Base-by-base conservation (phyloP, 306 rosid species). In the Citrullus mucosospermus region DNA sequence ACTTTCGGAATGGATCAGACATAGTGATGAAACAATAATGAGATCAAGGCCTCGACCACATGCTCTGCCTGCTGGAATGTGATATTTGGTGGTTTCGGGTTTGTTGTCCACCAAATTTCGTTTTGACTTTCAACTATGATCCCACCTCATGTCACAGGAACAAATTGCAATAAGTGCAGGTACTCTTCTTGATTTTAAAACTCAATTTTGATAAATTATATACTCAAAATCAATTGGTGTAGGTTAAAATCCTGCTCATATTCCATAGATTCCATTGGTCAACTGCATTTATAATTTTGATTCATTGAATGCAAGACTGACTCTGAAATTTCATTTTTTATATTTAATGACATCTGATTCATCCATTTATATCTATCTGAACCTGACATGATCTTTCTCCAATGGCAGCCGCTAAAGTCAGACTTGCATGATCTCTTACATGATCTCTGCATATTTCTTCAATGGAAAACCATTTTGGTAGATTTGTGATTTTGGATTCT, bases 1-100 rank as follows among this genome's bases (percentile, higher is more conserved):
- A 87, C 97, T 96, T 75, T 93, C 99, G 65, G 98, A 96, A 83
- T 83, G 78, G 91, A 96, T 96, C 81, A 91, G 98, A 60, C 93
- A 90, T 83, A 96, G 96, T 62, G 99, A 96, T 46, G 99, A 96
- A 85, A 96, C 96, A 16, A 79, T 93, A 62, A 86, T 91, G 82
- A 90, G 97, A 86, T 9, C 97, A 63, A 91, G 80, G 87, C 96
- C 97, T 71, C 97, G 98, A 38, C 68, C 87, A 60, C 99, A 86
- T 57, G 84, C 98, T 71, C 85, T 88, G 81, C 85, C 88, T n/a
- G 81, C 69, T 79, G 78, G 67, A 34, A 84, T 65, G 85, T 87
- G 82, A 89, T 78, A 50, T 77, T 80, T 54, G 73, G 81, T 84
- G 86, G 79, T 83, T 84, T 76, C 77, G 81, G 70, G 82, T 80